phyloP scores from a whole-genome alignment of 2,329 filamentous ascomycete species.

The Tympanopsis confertula region DNA sequence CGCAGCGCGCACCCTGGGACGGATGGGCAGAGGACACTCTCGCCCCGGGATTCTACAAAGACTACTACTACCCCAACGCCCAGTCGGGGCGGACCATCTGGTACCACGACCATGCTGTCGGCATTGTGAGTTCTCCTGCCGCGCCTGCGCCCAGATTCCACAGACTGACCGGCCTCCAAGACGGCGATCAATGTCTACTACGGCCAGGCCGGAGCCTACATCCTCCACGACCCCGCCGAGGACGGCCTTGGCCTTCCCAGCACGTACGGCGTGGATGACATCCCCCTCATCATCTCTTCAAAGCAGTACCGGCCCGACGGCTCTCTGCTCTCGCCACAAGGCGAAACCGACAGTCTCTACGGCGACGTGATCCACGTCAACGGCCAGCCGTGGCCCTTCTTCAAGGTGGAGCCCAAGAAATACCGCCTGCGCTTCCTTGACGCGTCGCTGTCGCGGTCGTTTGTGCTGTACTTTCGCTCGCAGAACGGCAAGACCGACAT shows the following conservation, averaged over 20 bases:
- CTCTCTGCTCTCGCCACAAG: slow-evolving; percentile 29
- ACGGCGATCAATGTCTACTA: slow-evolving; percentile 43
- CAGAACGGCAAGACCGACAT: slow-evolving; percentile 13
- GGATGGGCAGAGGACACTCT: slow-evolving; percentile 44
- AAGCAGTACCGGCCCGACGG: slow-evolving; percentile 40
- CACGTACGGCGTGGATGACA: slow-evolving; percentile 36
- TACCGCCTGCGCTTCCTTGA: slow-evolving; percentile 45
- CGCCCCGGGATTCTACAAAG: slow-evolving; percentile 39
- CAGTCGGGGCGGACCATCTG: slow-evolving; percentile 40
- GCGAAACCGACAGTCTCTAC: slow-evolving; percentile 33
- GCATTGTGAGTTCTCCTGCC: slow-evolving; percentile 11
- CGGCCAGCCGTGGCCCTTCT: slow-evolving; percentile 44
- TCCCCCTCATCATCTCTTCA: slow-evolving; percentile 34
- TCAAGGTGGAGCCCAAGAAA: slow-evolving; percentile 46
- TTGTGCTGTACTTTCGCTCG: slow-evolving; percentile 28
- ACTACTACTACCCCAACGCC: slow-evolving; percentile 49
- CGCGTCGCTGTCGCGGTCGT: slow-evolving; percentile 32
- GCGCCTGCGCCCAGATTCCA: slow-evolving; percentile 1
- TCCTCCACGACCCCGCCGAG: slow-evolving; percentile 37
- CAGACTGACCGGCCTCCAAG: slow-evolving; percentile 12
- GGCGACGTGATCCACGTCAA: slow-evolving; percentile 48
- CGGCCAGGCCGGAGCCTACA: slow-evolving; percentile 43
- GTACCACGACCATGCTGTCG: slow-evolving; percentile 38
- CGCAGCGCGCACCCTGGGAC: slow-evolving; percentile 26
- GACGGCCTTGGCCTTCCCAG: slow-evolving; percentile 33